Conservation (phyloP, 2,329 filamentous ascomycete species). For the Zasmidium cellare region DNA sequence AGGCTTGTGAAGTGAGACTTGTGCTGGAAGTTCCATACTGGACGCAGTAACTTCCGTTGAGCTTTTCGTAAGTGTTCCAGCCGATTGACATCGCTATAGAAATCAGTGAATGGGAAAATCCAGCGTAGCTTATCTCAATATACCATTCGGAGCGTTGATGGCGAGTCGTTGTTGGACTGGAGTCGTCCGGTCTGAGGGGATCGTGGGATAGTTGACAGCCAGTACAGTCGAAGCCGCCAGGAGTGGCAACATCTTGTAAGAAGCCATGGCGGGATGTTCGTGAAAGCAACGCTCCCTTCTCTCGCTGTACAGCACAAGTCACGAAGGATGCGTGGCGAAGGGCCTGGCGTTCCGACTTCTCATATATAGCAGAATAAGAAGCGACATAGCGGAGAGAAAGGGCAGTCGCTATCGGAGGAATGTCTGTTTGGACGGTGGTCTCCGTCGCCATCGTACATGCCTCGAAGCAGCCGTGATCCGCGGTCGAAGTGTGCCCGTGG, state of each 20-base stretch:
- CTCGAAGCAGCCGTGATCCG: neutral
- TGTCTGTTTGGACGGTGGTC: neutral
- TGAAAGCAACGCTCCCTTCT: neutral
- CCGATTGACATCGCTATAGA: slow-evolving; percentile 52
- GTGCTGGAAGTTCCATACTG: slow-evolving; percentile 50
- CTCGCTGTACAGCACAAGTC: neutral
- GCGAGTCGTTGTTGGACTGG: slow-evolving; percentile 57
- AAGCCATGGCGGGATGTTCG: neutral
- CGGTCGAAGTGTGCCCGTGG: neutral
- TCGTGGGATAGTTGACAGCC: slow-evolving; percentile 42
- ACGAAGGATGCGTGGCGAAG: too few species aligned
- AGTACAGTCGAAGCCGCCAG: slow-evolving; percentile 12
- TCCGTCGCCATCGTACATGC: neutral
- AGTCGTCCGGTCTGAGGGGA: slow-evolving; percentile 53
- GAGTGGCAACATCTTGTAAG: neutral
- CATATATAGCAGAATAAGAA: neutral
- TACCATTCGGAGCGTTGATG: slow-evolving; percentile 52
- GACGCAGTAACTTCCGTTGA: slow-evolving; percentile 49
- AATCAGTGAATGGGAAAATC: neutral
- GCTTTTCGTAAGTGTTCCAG: slow-evolving; percentile 58
- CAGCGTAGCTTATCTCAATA: neutral
- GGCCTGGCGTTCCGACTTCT: too few species aligned
- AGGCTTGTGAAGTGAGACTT: slow-evolving; percentile 43
- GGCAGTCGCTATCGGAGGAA: neutral
- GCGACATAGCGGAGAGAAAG: neutral